phyloP scores from a whole-genome alignment of 495 filamentous ascomycete species.

The Hypoxylon crocopeplum region DNA sequence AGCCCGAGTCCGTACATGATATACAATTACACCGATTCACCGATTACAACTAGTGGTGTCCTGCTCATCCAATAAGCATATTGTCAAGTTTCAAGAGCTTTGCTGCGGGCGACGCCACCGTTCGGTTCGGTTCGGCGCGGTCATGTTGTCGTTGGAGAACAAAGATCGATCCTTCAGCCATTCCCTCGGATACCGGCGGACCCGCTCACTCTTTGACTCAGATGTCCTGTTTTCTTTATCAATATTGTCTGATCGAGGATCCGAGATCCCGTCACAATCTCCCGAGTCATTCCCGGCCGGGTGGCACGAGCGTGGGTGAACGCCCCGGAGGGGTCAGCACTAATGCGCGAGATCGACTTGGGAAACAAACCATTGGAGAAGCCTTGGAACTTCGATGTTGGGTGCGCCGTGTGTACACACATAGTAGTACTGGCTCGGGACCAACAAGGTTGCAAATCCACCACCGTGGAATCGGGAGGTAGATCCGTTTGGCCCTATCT shows the following conservation, averaged over 20 bases:
- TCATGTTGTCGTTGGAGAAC: background rate
- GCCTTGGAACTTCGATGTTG: background rate
- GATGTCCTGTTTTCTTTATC: background rate
- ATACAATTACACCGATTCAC: too few relatives aligned
- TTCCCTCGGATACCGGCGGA: constrained; percentile 14
- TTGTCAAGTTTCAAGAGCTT: background rate
- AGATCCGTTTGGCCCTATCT: constrained; percentile 1
- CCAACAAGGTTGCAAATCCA: background rate
- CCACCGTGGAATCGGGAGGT: constrained; percentile 8
- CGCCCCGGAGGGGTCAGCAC: constrained; percentile 14
- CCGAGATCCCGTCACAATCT: background rate
- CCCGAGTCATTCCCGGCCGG: background rate
- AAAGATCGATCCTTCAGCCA: background rate
- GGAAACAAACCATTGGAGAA: constrained; percentile 20
- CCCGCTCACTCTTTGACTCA: background rate
- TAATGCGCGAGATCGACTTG: constrained; percentile 35
- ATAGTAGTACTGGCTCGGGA: too few relatives aligned
- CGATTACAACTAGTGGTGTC: constrained; percentile 18
- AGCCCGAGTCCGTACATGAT: background rate
- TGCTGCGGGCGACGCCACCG: background rate
- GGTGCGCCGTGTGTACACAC: too few relatives aligned
- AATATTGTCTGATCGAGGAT: background rate
- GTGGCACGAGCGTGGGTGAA: constrained; percentile 17
- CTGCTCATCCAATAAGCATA: background rate
- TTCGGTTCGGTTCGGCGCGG: background rate